Conservation (phyloP, 2,329 filamentous ascomycete genomes). For the Sporothrix brunneoviolacea region DNA sequence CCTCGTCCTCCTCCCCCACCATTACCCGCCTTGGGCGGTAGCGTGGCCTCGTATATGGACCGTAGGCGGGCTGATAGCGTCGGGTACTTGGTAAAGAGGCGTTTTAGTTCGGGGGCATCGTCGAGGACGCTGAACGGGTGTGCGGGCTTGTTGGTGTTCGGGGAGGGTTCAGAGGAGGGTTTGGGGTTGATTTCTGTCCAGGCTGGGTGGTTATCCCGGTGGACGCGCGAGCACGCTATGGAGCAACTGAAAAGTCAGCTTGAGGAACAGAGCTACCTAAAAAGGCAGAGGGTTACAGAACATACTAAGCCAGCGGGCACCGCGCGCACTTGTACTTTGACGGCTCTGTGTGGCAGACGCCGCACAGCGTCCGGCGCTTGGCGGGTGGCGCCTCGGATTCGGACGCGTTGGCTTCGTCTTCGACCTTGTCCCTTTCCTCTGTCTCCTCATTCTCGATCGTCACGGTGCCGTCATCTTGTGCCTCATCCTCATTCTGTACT, state of each 20-base stretch:
- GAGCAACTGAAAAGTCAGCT: slow-evolving; percentile 44
- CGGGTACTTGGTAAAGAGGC: slow-evolving; percentile 49
- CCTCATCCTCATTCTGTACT: not conserved
- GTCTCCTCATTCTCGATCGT: not conserved
- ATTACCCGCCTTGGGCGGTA: slow-evolving; percentile 33
- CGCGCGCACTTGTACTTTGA: slow-evolving; percentile 59
- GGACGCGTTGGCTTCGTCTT: not conserved
- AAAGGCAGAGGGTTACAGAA: not conserved
- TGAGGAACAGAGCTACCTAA: not conserved
- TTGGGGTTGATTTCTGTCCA: slow-evolving; percentile 7
- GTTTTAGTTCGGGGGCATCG: slow-evolving; percentile 40
- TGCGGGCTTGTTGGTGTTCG: not conserved
- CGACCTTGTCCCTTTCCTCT: no score
- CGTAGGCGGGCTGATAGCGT: slow-evolving; percentile 39
- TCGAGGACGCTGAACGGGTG: slow-evolving; percentile 48
- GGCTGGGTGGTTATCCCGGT: slow-evolving; percentile 26
- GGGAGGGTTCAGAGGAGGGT: slow-evolving; percentile 7
- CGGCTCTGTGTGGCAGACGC: slow-evolving; percentile 44
- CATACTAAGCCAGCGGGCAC: slow-evolving; percentile 54
- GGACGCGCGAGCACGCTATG: slow-evolving; percentile 41
- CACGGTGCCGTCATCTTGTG: not conserved
- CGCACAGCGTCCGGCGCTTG: slow-evolving; percentile 36
- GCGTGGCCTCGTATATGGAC: slow-evolving; percentile 43
- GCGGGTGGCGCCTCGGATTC: slow-evolving; percentile 3
- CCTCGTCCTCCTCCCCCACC: no score